Evolutionary conservation across 352 stramenopile genomes (phyloP), one percentile per base, ranked within the genome.

Genomic region (Sclerospora graminicola): DNA sequence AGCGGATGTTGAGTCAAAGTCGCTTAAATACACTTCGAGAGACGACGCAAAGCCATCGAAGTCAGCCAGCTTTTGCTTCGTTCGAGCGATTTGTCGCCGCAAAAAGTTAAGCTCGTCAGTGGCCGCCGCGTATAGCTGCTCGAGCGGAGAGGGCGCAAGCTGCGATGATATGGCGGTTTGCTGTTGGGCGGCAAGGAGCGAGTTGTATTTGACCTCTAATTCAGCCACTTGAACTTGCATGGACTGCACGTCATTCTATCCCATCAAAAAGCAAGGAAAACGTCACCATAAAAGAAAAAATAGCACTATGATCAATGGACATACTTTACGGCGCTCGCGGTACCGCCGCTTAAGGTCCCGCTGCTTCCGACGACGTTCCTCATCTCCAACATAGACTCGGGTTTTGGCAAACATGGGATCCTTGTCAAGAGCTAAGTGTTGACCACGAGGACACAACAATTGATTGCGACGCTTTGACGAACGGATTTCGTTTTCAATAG

Each of bases 11-110:
- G 45, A 37, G 13, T 54, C 57, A 16, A 69, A 59, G 31, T 67
- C 58, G 8, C 28, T 57, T 10, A 66, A 21, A 36, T 71, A 69
- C 2, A 63, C 53, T 36, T 69, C 54, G 11, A 75, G 35, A 5
- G 64, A 65, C 16, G 60, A 67, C 38, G 57, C 54, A 30, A 75
- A 75, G 28, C 48, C 49, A 51, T 71, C 64, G 33, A 59, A 75
- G 20, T 54, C 45, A 2, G 42, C 54, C 34, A 75, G 28, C 15
- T 57, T 55, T 47, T 67, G 49, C 44, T 75, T 71, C 26, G 55
- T 57, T 13, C 43, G 28, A 6, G 51, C 55, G 46, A 69, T 71
- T 32, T 69, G 54, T 3, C 45, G 24, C 9, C 64, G 64, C 31
- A 75, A 38, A 31, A 42, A 10, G 24, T 54, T 51, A 30, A 71